Base-by-base conservation (phyloP, 164 flowering plant species). In the Amborella trichopoda region DNA sequence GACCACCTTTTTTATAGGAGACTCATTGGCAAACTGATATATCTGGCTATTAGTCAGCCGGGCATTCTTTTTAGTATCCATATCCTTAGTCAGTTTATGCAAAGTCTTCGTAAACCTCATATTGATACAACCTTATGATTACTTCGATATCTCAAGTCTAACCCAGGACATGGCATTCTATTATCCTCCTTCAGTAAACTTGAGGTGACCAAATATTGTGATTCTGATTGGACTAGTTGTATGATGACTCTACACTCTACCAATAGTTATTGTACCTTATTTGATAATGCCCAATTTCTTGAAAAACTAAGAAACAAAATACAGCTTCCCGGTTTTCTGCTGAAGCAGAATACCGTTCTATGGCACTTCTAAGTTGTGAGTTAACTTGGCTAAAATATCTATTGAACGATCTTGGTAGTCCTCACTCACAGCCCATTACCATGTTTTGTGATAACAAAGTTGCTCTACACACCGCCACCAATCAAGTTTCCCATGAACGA, bases 261-360 rank as follows among this genome's bases (percentile, higher is more conserved):
- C 18, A 39, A 8, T 39, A 19, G 18, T 17, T 39, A 39, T 17
- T 39, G 42, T 16, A 17, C 18, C 8, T 16, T 39, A 6, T 1
- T 39, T 17, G 42, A 1, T 11, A 11, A 39, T 0, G 6, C 6
- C 42, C 42, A 11, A 11, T 10, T 39, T 39, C 45, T 18, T 3
- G 1, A 26, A 42, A 42, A n/a, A 42, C 45, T 19, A 42, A 42
- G 45, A 42, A 42, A 42, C 45, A 42, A 21, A 6, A 13, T 5
- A 42, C 24, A 16, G 23, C 23, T n/a, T 42, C 45, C 2, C 22
- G 45, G 8, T 21, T 26, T 20, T 42, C 2, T 42, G 3, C 3
- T 5, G 45, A 42, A 42, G 3, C 2, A 6, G 3, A 42, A 42
- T 42, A 42, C 18, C 8, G 2, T 0, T 9, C 45, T 18, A 42